Evolutionary conservation across 805 yeast genomes (phyloP).

Genomic region (Hanseniaspora pseudoguilliermondii): DNA sequence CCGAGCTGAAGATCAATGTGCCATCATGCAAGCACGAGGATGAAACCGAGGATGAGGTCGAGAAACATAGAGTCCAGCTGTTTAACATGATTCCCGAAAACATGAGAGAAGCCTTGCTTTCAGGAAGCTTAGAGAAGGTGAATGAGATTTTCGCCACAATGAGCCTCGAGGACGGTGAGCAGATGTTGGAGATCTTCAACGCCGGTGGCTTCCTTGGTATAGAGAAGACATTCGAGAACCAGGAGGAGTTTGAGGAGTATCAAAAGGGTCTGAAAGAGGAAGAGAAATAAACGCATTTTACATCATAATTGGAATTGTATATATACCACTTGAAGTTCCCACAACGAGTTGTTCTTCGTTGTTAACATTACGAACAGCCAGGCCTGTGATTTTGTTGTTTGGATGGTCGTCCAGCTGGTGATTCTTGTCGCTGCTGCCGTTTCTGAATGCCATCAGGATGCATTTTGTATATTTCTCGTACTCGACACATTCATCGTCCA

Average conservation of each 20-base stretch:
- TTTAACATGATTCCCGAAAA: constrained; percentile 46
- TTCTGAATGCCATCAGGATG: neutral
- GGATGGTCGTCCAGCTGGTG: neutral
- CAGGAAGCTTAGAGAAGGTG: constrained; percentile 61
- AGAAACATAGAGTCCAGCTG: constrained; percentile 35
- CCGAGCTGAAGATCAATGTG: constrained; percentile 55
- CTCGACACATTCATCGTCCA: neutral
- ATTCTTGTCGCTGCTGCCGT: neutral
- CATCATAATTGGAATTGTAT: constrained; percentile 49
- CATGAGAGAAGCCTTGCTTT: constrained; percentile 65
- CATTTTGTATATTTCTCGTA: neutral
- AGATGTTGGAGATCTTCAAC: constrained; percentile 57
- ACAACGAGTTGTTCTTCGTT: constrained; percentile 31
- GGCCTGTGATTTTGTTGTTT: constrained; percentile 37
- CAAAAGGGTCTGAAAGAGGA: constrained; percentile 4
- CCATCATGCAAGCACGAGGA: constrained; percentile 47
- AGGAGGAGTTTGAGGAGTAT: constrained; percentile 51
- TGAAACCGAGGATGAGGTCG: constrained; percentile 34
- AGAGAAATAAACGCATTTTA: constrained; percentile 37
- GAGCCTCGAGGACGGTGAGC: constrained; percentile 69
- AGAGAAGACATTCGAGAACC: constrained; percentile 62
- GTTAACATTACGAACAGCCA: constrained; percentile 42
- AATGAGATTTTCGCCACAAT: constrained; percentile 68
- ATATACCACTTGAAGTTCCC: constrained; percentile 55
- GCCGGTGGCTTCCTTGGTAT: constrained; percentile 76